These are phyloP conservation scores for Alternaria atra DNA, from an alignment of 2,329 filamentous ascomycete genomes.

Conservation along the genomic window DNA sequence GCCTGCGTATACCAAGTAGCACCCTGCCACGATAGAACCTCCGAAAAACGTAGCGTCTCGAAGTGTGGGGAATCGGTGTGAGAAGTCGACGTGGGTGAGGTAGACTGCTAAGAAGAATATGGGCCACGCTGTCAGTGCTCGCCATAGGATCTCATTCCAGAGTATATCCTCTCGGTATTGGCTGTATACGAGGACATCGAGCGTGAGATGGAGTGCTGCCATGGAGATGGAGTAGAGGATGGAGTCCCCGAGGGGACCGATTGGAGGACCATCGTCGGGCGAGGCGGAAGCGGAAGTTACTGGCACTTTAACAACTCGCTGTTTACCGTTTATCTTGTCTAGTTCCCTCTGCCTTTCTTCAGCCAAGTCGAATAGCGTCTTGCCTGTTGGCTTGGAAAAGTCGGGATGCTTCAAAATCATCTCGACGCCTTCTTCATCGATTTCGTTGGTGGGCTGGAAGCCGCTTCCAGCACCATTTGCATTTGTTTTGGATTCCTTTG, in stretches of 20 bases:
- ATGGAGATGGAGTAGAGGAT: conserved; percentile 66
- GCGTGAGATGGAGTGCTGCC: conserved; percentile 76
- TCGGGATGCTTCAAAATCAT: conserved; percentile 76
- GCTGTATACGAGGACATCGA: conserved; percentile 80
- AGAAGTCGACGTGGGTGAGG: conserved; percentile 53
- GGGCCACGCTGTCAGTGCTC: conserved; percentile 59
- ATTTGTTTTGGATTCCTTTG: conserved; percentile 41
- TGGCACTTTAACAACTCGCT: conserved; percentile 46
- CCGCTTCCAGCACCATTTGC: conserved; percentile 37
- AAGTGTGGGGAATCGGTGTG: conserved; percentile 55
- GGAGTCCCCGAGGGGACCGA: conserved; percentile 59
- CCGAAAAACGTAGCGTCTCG: conserved; percentile 68
- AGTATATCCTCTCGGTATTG: conserved; percentile 76
- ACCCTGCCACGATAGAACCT: conserved; percentile 70
- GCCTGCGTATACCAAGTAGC: conserved; percentile 81
- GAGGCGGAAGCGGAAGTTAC: conserved; percentile 26
- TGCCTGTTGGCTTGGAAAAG: conserved; percentile 66
- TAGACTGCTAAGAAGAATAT: conserved; percentile 58
- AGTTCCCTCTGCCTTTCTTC: conserved; percentile 64
- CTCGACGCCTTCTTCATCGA: conserved; percentile 57
- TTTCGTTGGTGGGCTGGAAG: conserved; percentile 49
- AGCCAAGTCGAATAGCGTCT: conserved; percentile 78
- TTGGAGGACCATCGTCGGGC: conserved; percentile 43
- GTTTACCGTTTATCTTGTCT: conserved; percentile 57
- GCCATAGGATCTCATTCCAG: conserved; percentile 64